These are phyloP conservation scores for Talaromyces sp. DNA, from an alignment of 2,329 filamentous ascomycete species.

Conservation along the genomic window DNA sequence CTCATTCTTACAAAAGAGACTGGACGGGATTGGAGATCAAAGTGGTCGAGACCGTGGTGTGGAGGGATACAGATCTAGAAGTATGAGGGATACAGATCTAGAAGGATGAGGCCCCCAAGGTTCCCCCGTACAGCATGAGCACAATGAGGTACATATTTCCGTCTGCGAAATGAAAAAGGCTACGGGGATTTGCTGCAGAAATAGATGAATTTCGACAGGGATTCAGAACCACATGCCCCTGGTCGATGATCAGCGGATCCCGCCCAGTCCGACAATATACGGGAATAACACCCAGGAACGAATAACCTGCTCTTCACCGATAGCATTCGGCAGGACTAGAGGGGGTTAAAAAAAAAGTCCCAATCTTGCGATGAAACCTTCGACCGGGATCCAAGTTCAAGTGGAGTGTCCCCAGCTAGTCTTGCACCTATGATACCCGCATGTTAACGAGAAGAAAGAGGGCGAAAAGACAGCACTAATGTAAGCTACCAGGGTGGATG, in stretches of 20 bases:
- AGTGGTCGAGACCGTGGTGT: too few species aligned
- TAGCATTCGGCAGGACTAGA: not conserved
- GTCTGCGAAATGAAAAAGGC: not conserved
- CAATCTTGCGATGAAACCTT: not conserved
- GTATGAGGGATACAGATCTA: not conserved
- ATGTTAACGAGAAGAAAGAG: not conserved
- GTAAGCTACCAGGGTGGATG: not conserved
- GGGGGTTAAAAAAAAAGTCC: too few species aligned
- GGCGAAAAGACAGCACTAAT: not conserved
- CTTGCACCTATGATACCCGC: not conserved
- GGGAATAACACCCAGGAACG: not conserved
- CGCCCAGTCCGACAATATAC: not conserved
- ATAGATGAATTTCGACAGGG: not conserved
- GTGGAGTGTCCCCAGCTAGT: not conserved
- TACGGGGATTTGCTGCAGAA: not conserved
- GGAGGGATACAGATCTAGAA: conserved; percentile 8
- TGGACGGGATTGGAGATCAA: conserved; percentile 6
- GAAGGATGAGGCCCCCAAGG: not conserved
- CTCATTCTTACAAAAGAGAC: conserved; percentile 14
- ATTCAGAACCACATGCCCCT: not conserved
- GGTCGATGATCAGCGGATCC: not conserved
- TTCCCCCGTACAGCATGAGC: not conserved
- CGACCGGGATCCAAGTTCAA: not conserved
- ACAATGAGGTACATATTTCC: not conserved
- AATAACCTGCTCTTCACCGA: not conserved